Conservation (phyloP, 2,329 filamentous ascomycete genomes). For the Scedosporium aurantiacum region DNA sequence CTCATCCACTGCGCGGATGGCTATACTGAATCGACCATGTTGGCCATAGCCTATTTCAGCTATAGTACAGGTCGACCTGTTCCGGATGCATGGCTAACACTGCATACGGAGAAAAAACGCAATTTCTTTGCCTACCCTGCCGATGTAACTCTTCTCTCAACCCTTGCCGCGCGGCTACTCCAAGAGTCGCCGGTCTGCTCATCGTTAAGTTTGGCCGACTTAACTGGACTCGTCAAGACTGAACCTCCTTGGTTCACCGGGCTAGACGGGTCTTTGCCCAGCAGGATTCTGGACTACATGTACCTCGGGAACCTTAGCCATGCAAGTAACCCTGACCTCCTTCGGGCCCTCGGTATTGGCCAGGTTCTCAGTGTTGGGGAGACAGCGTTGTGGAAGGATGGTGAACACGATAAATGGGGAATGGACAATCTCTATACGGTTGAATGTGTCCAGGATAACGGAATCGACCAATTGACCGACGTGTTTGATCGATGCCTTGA, state of each 20-base stretch:
- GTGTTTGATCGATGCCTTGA: slow-evolving; percentile 78
- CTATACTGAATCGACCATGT: slow-evolving; percentile 86
- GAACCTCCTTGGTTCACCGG: slow-evolving; percentile 72
- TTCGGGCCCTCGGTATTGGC: slow-evolving; percentile 69
- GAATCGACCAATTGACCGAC: slow-evolving; percentile 79
- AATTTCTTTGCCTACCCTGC: slow-evolving; percentile 96
- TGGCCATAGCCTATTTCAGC: slow-evolving; percentile 86
- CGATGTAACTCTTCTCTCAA: slow-evolving; percentile 72
- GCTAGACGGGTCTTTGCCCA: slow-evolving; percentile 85
- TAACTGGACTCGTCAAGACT: slow-evolving; percentile 38
- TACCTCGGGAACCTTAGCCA: slow-evolving; percentile 90
- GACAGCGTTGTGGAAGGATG: slow-evolving; percentile 67
- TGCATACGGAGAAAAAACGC: slow-evolving; percentile 69
- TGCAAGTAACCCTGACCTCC: slow-evolving; percentile 81
- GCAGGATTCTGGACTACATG: slow-evolving; percentile 82
- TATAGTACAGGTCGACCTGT: slow-evolving; percentile 75
- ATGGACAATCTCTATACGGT: slow-evolving; percentile 68
- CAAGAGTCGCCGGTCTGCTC: slow-evolving; percentile 50
- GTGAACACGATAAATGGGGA: slow-evolving; percentile 62
- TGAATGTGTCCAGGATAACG: slow-evolving; percentile 88
- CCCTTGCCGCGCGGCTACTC: slow-evolving; percentile 65
- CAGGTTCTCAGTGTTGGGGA: slow-evolving; percentile 91
- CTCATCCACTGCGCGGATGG: slow-evolving; percentile 91
- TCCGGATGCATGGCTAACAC: slow-evolving; percentile 74
- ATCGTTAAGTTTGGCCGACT: slow-evolving; percentile 34